Evolutionary conservation across 352 stramenopile genomes (phyloP).

Genomic region (Aphanomyces cochlioides): DNA sequence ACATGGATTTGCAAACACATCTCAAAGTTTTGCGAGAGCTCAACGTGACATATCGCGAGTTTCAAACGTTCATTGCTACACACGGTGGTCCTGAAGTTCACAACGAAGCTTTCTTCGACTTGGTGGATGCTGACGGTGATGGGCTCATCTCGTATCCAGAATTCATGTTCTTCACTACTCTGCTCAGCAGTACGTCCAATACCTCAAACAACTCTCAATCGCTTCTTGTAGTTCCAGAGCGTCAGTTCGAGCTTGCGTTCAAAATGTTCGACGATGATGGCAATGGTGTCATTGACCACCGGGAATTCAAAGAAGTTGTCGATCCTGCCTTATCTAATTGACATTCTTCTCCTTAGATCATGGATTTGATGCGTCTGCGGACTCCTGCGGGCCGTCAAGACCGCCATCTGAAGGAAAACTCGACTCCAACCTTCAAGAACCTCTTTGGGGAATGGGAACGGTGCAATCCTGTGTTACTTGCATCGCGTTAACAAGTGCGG

Average conservation of each 20-base stretch:
- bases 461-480: constrained; percentile 46
- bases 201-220: neutral
- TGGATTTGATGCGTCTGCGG: constrained; percentile 73
- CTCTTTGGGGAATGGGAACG: constrained; percentile 61
- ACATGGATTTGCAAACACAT: constrained; percentile 52
- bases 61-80: constrained; percentile 69
- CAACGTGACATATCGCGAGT: constrained; percentile 79
- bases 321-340: neutral
- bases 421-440: constrained; percentile 80
- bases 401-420: constrained; percentile 67
- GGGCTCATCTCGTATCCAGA: constrained; percentile 84
- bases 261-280: constrained; percentile 86
- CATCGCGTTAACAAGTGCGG: neutral
- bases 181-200: constrained; percentile 72
- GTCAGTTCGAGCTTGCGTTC: constrained; percentile 85
- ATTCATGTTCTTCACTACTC: constrained; percentile 88
- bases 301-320: constrained; percentile 79
- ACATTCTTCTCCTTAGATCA: constrained; percentile 48
- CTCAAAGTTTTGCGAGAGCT: constrained; percentile 65
- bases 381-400: constrained; percentile 78
- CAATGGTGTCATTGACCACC: constrained; percentile 74
- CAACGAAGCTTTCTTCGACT: constrained; percentile 72
- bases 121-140: constrained; percentile 83
- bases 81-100: constrained; percentile 47
- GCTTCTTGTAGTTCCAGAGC: constrained; percentile 57